A percentile compares a stretch with the other conserved stretches of the same genome.
Conservation (phyloP, 1,139 yeast genomes). For the Maudiozyma humilis region DNA sequence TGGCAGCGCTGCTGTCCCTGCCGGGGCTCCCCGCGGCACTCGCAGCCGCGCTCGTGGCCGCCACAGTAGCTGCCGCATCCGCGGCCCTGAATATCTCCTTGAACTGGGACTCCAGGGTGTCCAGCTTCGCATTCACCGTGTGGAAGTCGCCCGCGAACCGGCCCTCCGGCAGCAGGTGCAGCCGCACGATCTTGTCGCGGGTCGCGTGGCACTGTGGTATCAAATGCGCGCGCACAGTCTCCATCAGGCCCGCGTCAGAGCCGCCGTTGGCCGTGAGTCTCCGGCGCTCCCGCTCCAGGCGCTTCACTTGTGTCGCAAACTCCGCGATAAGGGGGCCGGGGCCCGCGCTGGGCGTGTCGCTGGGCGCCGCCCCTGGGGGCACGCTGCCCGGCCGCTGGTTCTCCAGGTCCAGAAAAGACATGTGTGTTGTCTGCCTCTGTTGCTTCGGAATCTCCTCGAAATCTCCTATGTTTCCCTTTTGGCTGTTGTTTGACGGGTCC, state of each 20-base stretch:
- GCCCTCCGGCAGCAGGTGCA: slow-evolving; percentile 10
- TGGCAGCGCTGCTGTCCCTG: slow-evolving; percentile 7
- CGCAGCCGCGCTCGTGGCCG: too few species aligned
- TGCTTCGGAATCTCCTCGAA: not conserved
- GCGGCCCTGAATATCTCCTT: slow-evolving; percentile 2
- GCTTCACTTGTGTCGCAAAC: slow-evolving; percentile 40
- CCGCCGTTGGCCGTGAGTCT: slow-evolving; percentile 53
- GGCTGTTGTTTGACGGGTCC: too few species aligned
- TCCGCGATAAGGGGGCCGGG: slow-evolving; percentile 33
- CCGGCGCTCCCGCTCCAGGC: slow-evolving; percentile 43
- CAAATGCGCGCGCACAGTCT: slow-evolving; percentile 32
- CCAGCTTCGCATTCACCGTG: slow-evolving; percentile 35
- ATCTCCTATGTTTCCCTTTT: not conserved
- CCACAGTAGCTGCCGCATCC: too few species aligned
- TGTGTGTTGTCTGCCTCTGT: slow-evolving; percentile 15
- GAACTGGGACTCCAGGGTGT: slow-evolving; percentile 11
- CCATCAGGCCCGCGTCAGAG: slow-evolving; percentile 35
- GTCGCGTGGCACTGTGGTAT: slow-evolving; percentile 22
- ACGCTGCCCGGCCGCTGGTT: slow-evolving; percentile 35
- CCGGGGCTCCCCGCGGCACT: too few species aligned
- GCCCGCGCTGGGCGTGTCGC: slow-evolving; percentile 12
- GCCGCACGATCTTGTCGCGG: slow-evolving; percentile 17
- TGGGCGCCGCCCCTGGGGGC: not conserved
- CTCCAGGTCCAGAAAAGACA: slow-evolving; percentile 62
- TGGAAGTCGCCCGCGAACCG: slow-evolving; percentile 39